phyloP scores from a whole-genome alignment of 108 stramenopile species.

The Bacterosira constricta region DNA sequence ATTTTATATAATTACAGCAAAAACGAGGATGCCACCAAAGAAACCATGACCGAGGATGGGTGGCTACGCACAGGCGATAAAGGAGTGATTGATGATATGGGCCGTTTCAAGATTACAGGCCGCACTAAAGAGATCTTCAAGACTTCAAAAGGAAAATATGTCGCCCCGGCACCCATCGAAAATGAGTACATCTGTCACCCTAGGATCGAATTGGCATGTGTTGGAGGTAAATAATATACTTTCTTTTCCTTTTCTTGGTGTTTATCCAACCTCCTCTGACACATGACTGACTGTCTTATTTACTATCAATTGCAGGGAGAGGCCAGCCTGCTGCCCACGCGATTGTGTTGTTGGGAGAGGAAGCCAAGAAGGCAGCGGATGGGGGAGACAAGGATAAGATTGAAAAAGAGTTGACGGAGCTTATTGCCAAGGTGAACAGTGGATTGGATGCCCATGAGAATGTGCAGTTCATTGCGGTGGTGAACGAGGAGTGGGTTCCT shows the following conservation, averaged over 20 bases:
- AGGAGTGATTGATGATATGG: constrained; percentile 74
- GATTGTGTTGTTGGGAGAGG: constrained; percentile 69
- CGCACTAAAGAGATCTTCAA: constrained; percentile 89
- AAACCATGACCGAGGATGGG: constrained; percentile 82
- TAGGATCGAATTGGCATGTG: constrained; percentile 71
- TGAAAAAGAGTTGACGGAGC: constrained; percentile 57
- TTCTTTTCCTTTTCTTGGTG: too few relatives aligned
- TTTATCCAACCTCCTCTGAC: too few relatives aligned
- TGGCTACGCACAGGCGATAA: constrained; percentile 90
- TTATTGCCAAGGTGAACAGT: constrained; percentile 58
- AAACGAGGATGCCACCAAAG: constrained; percentile 83
- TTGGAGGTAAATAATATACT: too few relatives aligned
- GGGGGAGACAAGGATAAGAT: constrained; percentile 52
- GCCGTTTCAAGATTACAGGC: constrained; percentile 87
- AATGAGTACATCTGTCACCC: constrained; percentile 59
- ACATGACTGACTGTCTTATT: too few relatives aligned
- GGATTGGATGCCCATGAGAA: constrained; percentile 69
- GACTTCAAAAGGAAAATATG: constrained; percentile 83
- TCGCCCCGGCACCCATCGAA: constrained; percentile 82
- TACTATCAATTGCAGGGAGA: too few relatives aligned
- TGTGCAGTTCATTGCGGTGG: constrained; percentile 66
- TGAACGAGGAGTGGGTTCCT: constrained; percentile 83
- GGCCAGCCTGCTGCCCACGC: constrained; percentile 66
- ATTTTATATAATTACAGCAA: constrained; percentile 86
- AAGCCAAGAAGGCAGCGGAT: constrained; percentile 44